Evolutionary conservation across 2,329 filamentous ascomycete genomes (phyloP).

Genomic region (Cordyceps fumosorosea): DNA sequence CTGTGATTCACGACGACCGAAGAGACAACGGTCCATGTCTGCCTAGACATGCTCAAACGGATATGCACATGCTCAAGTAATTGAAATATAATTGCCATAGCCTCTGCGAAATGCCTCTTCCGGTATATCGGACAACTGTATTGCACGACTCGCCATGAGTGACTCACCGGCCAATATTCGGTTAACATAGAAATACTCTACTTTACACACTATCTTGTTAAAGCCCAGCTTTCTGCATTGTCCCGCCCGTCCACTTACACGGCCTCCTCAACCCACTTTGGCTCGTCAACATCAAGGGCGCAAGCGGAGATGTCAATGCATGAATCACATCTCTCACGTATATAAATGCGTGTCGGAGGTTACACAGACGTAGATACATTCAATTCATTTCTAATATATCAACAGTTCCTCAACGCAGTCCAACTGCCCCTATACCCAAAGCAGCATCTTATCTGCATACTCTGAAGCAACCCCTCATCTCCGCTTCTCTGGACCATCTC

Average conservation of each 20-base stretch:
- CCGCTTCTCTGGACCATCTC: too few species aligned
- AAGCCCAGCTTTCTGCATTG: not conserved
- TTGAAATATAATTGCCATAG: not conserved
- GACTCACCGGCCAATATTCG: not conserved
- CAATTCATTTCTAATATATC: not conserved
- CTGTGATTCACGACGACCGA: too few species aligned
- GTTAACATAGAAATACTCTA: not conserved
- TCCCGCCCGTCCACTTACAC: not conserved
- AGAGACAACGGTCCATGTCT: too few species aligned
- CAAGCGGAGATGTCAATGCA: not conserved
- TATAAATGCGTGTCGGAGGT: not conserved
- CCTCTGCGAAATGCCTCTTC: not conserved
- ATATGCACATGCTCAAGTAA: too few species aligned
- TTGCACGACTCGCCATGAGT: not conserved
- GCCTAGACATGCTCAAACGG: too few species aligned
- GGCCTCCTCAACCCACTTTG: not conserved
- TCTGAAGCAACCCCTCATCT: not conserved
- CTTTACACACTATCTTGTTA: not conserved
- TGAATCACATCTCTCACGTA: not conserved
- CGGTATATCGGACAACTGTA: not conserved
- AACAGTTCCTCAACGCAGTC: too few species aligned
- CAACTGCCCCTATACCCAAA: not conserved
- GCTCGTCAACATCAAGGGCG: not conserved
- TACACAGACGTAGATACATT: not conserved
- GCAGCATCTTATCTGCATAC: not conserved